A percentile compares a stretch with the other conserved stretches of the same genome.
Evolutionary conservation across 2,329 filamentous ascomycete species (phyloP).

Genomic region (Rasamsonia emersonii): DNA sequence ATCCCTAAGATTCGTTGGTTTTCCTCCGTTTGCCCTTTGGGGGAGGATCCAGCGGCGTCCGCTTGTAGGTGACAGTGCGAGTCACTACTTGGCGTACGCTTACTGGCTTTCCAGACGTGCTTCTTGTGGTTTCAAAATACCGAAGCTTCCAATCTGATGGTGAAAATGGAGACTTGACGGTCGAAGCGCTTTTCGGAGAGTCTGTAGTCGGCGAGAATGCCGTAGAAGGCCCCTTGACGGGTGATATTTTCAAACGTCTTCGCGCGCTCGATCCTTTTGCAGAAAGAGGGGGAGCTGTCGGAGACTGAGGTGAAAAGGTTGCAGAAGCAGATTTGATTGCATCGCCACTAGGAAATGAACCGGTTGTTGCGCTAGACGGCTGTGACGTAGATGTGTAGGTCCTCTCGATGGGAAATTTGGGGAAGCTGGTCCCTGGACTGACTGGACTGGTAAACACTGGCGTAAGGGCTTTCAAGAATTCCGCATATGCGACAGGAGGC

Average conservation of each 20-base stretch:
- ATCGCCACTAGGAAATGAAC: slow-evolving; percentile 45
- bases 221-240: slow-evolving; percentile 49
- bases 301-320: slow-evolving; percentile 52
- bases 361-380: slow-evolving; percentile 31
- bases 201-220: slow-evolving; percentile 53
- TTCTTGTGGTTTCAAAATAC: slow-evolving; percentile 53
- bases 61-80: slow-evolving; percentile 84
- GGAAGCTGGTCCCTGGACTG: slow-evolving; percentile 47
- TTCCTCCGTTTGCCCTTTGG: slow-evolving; percentile 90
- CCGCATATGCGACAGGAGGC: slow-evolving; percentile 79
- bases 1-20: slow-evolving; percentile 25
- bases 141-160: slow-evolving; percentile 70
- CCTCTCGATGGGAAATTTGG: slow-evolving; percentile 28
- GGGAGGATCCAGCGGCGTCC: slow-evolving; percentile 67
- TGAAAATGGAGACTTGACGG: slow-evolving; percentile 65
- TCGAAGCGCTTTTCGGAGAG: slow-evolving; percentile 58
- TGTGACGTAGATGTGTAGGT: slow-evolving; percentile 26
- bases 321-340: slow-evolving; percentile 48
- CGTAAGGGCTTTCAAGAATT: slow-evolving; percentile 80
- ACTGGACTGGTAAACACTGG: slow-evolving; percentile 61
- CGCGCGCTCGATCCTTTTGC: slow-evolving; percentile 50
- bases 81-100: slow-evolving; percentile 84
- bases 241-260: slow-evolving; percentile 65
- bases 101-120: slow-evolving; percentile 55
- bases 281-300: slow-evolving; percentile 49